A percentile compares a stretch with the other conserved stretches of the same genome.
Evolutionary conservation across 2,329 filamentous ascomycete species (phyloP).

Genomic region (Diaporthe longicolla): DNA sequence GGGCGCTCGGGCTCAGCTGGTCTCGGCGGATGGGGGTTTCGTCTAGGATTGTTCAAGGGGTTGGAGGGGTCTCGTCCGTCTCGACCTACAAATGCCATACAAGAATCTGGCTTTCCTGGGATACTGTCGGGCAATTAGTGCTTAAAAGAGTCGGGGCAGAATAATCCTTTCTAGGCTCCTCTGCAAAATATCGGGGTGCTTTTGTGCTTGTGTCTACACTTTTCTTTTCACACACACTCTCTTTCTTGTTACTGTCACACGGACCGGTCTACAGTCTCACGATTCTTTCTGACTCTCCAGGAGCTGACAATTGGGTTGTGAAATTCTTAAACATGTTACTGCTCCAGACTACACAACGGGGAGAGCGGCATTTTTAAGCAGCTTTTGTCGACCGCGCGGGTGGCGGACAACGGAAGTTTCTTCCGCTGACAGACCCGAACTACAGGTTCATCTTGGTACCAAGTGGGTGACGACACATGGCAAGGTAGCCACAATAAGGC

Average conservation of each 20-base stretch:
- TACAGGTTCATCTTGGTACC: background rate
- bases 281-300: conserved; percentile 14
- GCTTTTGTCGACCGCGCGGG: background rate
- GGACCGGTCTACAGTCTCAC: conserved; percentile 19
- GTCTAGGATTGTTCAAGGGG: background rate
- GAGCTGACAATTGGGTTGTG: background rate
- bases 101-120: background rate
- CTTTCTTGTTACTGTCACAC: background rate
- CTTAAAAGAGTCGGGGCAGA: background rate
- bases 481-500: background rate
- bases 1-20: background rate
- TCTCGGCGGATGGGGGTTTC: background rate
- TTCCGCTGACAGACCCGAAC: background rate
- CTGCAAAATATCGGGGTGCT: background rate
- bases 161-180: background rate
- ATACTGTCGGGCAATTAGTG: background rate
- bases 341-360: background rate
- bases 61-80: background rate
- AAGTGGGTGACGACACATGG: background rate
- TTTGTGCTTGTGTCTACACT: background rate
- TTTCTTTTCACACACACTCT: background rate
- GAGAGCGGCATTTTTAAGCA: background rate
- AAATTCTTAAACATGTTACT: background rate
- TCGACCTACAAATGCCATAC: background rate
- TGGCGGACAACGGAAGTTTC: background rate